A percentile compares a stretch with the other conserved stretches of the same genome.
phyloP scores from a whole-genome alignment of 2,329 filamentous ascomycete genomes.

The Phyllosticta paracitricarpa region DNA sequence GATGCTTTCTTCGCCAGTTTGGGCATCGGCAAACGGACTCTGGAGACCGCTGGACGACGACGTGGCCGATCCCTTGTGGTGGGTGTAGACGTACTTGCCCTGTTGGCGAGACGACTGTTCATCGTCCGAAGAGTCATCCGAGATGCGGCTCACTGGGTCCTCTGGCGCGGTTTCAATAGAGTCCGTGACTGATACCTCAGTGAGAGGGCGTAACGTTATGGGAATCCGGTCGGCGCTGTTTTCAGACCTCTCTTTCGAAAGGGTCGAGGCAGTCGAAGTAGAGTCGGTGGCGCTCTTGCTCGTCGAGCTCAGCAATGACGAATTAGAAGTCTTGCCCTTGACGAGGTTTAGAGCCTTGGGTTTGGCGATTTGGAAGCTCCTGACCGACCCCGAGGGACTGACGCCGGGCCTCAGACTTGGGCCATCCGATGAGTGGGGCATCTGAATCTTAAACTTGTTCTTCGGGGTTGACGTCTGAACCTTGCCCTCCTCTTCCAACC shows the following conservation, averaged over 20 bases:
- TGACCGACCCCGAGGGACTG: slow-evolving; percentile 26
- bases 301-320: background rate
- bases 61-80: slow-evolving; percentile 17
- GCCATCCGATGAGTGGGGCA: slow-evolving; percentile 25
- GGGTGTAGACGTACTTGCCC: slow-evolving; percentile 25
- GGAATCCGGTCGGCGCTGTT: slow-evolving; percentile 6
- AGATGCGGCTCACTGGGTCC: slow-evolving; percentile 2
- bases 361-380: slow-evolving; percentile 31
- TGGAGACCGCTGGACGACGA: slow-evolving; percentile 17
- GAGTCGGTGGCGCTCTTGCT: background rate
- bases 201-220: slow-evolving; percentile 8
- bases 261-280: background rate
- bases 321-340: slow-evolving; percentile 7
- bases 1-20: slow-evolving; percentile 22
- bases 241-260: background rate
- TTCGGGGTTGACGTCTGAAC: slow-evolving; percentile 12
- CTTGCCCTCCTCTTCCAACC: slow-evolving; percentile 11
- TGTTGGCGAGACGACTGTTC: slow-evolving; percentile 13
- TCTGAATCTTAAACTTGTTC: slow-evolving; percentile 28
- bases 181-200: slow-evolving; percentile 7
- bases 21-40: slow-evolving; percentile 27
- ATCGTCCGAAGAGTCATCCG: slow-evolving; percentile 5
- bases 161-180: slow-evolving; percentile 1
- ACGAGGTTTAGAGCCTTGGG: slow-evolving; percentile 37
- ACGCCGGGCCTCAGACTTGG: slow-evolving; percentile 13